Base-by-base conservation (phyloP, 2,329 filamentous ascomycete genomes). In the Camillea tinctor region DNA sequence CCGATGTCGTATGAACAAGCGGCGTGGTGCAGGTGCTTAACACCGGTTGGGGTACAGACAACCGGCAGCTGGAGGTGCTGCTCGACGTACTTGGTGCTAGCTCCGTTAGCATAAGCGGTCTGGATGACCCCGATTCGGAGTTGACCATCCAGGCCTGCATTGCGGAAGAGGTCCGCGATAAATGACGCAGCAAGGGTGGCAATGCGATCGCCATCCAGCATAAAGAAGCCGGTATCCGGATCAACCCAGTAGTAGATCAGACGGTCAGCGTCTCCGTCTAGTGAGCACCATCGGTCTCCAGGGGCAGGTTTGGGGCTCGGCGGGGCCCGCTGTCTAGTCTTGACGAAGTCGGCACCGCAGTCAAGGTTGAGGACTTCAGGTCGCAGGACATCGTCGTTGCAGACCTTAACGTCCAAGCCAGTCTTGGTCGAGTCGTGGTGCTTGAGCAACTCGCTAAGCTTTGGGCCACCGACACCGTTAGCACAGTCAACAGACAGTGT, bases 1-100 rank as follows among this genome's bases (percentile, higher is more conserved):
- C 95, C 95, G 58, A 98, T 88, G 71, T 99, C 95, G 69, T 96
- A 97, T 66, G 93, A 91, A 71, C 91, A 88, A 48, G 95, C 95
- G n/a, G 92, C 95, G 73, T 98, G 95, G 78, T 99, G 95, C 64
- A 99, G 85, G 77, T 97, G 91, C 82, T 99, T 99, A 63, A 99
- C 95, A 66, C 95, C 95, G 0, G 95, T 99, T 15, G 92, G 88
- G 1, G 95, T 98, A 83, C 91, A 97, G 60, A 96, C 88, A 21
- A 97, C 92, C 54, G 93, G 93, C 50, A 99, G 87, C 71, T 91
- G 90, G 58, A 98, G 84, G 65, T 91, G 89, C 74, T 95, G 91
- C 73, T 92, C 87, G 57, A 99, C 90, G 76, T 97, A 98, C 70
- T 90, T 89, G 36, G 95, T 98, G 73, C 92, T 94, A 22, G 94